Percentiles rank a stretch among this genome's conserved stretches.
These are phyloP conservation scores for Avicennia marina DNA, from an alignment of 257 asterid species.

Conservation along the genomic window DNA sequence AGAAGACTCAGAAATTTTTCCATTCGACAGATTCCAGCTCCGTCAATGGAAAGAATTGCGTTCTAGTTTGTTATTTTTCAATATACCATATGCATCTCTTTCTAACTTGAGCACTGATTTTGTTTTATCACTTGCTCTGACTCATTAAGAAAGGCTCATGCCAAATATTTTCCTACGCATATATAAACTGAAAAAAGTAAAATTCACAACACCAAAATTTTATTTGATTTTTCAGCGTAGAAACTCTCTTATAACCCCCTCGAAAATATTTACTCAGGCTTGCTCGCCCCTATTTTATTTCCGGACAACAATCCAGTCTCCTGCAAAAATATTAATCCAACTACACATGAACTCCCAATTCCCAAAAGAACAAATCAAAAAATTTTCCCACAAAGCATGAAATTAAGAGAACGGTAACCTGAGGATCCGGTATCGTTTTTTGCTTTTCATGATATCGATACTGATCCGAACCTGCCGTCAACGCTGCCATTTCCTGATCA, in stretches of 20 bases:
- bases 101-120: no score
- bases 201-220: constrained; percentile 18
- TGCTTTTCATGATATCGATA: constrained; percentile 73
- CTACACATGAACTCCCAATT: constrained; percentile 5
- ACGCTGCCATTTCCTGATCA: constrained; percentile 66
- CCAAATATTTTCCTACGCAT: constrained; percentile 11
- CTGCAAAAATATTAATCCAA: constrained; percentile 30
- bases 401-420: constrained; percentile 30
- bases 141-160: constrained; percentile 7
- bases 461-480: constrained; percentile 62
- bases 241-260: constrained; percentile 29
- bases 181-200: constrained; percentile 22
- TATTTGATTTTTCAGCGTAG: constrained; percentile 24
- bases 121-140: no score
- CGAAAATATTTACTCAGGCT: constrained; percentile 28
- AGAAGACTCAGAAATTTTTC: no score
- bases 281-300: constrained; percentile 40
- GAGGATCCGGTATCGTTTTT: constrained; percentile 85
- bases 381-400: background rate
- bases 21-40: no score
- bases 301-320: constrained; percentile 78
- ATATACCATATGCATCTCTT: no score
- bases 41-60: no score
- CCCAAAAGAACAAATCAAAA: constrained; percentile 6
- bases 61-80: no score